Conservation (phyloP, 2,329 filamentous ascomycete species). For the Xylariaceae sp. region DNA sequence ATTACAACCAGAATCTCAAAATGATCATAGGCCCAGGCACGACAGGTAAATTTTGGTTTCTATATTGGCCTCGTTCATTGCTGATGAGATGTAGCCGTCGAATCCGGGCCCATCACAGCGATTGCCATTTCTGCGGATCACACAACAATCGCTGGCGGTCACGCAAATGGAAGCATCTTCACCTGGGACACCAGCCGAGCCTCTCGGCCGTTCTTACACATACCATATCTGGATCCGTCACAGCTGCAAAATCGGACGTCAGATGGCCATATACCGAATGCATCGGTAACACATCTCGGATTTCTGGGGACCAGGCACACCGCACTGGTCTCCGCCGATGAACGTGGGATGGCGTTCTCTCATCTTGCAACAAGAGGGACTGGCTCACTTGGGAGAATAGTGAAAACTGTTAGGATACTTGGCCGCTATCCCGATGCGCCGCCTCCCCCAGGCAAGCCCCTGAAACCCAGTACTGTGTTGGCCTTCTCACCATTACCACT, state of each 20-base stretch:
- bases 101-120: constrained; percentile 85
- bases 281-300: constrained; percentile 84
- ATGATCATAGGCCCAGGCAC: constrained; percentile 92
- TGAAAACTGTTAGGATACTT: constrained; percentile 88
- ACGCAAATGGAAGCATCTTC: constrained; percentile 89
- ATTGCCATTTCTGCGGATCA: constrained; percentile 93
- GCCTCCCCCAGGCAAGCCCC: constrained; percentile 62
- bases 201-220: constrained; percentile 85
- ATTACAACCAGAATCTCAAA: constrained; percentile 95
- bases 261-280: constrained; percentile 82
- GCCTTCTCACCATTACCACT: constrained; percentile 88
- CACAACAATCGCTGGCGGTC: constrained; percentile 85
- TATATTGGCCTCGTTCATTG: neutral
- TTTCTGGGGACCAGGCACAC: constrained; percentile 94
- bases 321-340: constrained; percentile 91
- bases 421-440: constrained; percentile 82
- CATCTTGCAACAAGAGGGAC: constrained; percentile 92
- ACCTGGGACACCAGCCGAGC: constrained; percentile 90
- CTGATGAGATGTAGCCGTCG: constrained; percentile 64
- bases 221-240: constrained; percentile 72
- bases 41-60: constrained; percentile 63
- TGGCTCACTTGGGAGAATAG: constrained; percentile 78
- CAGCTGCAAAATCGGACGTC: constrained; percentile 66
- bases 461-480: constrained; percentile 92
- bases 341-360: constrained; percentile 96